Percentiles rank a stretch among this genome's conserved stretches.
phyloP scores from a whole-genome alignment of 257 asterid species.

The Lycium barbarum region DNA sequence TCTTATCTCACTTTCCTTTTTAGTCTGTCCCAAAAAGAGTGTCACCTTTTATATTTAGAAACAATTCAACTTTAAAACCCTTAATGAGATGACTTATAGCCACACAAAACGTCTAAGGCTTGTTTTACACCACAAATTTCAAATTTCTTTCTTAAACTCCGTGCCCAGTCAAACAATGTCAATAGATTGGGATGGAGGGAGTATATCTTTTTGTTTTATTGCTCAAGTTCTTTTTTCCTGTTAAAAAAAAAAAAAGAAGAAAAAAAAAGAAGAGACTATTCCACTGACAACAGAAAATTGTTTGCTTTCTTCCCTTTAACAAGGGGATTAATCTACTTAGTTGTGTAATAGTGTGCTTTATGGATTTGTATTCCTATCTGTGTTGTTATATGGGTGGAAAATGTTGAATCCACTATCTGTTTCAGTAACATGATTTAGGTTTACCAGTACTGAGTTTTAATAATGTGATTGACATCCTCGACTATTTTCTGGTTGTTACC shows the following conservation, averaged over 20 bases:
- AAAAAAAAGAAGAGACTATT: not conserved
- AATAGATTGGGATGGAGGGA: not conserved
- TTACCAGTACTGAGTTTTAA: not conserved
- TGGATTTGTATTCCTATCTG: not conserved
- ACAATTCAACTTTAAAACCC: not conserved
- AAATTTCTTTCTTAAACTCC: not conserved
- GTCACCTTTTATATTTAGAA: not conserved
- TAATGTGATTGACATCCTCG: not conserved
- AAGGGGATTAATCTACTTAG: not conserved
- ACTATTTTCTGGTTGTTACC: slow-evolving; percentile 18
- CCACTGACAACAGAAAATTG: not conserved
- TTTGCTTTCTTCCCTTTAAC: not conserved
- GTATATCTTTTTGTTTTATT: slow-evolving; percentile 15
- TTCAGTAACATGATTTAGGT: slow-evolving; percentile 24
- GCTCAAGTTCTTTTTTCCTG: not conserved
- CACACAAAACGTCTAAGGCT: not conserved
- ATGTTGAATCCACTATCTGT: not conserved
- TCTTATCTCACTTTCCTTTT: slow-evolving; percentile 3
- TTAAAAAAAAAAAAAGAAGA: too few relatives aligned
- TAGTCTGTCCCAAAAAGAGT: not conserved
- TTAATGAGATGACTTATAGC: not conserved
- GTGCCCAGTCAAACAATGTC: not conserved
- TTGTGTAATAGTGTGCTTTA: not conserved
- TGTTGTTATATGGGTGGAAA: not conserved
- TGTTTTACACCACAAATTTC: slow-evolving; percentile 5